Conservation (phyloP, 345 rosid species). For the Arabidopsis thaliana region TAIR10.1 NC_003075.7:17252001-17252500, state of each 20-base stretch:
- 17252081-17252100: constrained; percentile 38
- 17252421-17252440: background rate
- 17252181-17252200: background rate
- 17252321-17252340: no score
- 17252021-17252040: constrained; percentile 37
- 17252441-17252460: background rate
- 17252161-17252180: constrained; percentile 3
- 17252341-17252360: no score
- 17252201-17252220: background rate
- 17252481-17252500: background rate
- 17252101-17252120: constrained; percentile 36
- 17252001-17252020: background rate
- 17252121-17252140: constrained; percentile 21
- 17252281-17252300: no score
- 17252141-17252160: background rate
- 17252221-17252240: background rate
- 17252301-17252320: no score
- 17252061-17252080: constrained; percentile 42
- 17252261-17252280: background rate
- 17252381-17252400: background rate
- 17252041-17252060: constrained; percentile 41
- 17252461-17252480: background rate
- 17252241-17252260: background rate
- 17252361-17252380: no score
- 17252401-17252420: background rate